These are phyloP conservation scores for Aspergillus transmontanensis DNA, from an alignment of 2,329 filamentous ascomycete genomes.

Conservation along the genomic window DNA sequence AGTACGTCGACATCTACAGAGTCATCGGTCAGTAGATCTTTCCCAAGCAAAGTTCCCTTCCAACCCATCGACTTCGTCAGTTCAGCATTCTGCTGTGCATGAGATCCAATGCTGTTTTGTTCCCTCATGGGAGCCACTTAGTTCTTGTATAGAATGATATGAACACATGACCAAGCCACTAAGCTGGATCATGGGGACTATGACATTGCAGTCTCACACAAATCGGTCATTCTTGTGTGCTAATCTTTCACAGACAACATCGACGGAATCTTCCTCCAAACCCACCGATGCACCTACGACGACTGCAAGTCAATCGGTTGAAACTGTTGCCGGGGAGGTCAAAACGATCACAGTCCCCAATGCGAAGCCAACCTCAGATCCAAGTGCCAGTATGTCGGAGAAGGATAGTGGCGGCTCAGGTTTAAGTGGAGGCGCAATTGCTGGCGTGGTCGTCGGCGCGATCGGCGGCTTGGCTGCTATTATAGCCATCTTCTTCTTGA, in stretches of 20 bases:
- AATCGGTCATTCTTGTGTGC: background rate
- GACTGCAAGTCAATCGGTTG: conserved; percentile 10
- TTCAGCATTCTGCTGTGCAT: background rate
- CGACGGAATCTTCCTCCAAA: conserved; percentile 18
- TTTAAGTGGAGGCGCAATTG: conserved; percentile 45
- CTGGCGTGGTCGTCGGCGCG: conserved; percentile 47
- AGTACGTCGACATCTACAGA: conserved; percentile 23
- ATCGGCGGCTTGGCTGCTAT: conserved; percentile 42
- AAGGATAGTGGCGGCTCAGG: conserved; percentile 23
- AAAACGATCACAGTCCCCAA: conserved; percentile 32
- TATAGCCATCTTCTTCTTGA: conserved; percentile 40
- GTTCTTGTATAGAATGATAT: background rate
- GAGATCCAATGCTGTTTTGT: background rate
- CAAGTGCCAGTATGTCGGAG: conserved; percentile 1
- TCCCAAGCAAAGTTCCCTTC: background rate
- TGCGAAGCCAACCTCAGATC: conserved; percentile 18
- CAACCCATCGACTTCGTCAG: background rate
- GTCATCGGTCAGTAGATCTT: conserved; percentile 28
- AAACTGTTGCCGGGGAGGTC: conserved; percentile 30
- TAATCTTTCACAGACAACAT: conserved; percentile 14
- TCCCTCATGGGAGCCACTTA: background rate
- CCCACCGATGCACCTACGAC: conserved; percentile 17
- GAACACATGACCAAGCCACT: background rate
- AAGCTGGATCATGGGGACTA: background rate
- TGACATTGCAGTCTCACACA: background rate